These are phyloP conservation scores for Suhomyces kilbournensis DNA, from an alignment of 805 yeast species.

Conservation along the genomic window DNA sequence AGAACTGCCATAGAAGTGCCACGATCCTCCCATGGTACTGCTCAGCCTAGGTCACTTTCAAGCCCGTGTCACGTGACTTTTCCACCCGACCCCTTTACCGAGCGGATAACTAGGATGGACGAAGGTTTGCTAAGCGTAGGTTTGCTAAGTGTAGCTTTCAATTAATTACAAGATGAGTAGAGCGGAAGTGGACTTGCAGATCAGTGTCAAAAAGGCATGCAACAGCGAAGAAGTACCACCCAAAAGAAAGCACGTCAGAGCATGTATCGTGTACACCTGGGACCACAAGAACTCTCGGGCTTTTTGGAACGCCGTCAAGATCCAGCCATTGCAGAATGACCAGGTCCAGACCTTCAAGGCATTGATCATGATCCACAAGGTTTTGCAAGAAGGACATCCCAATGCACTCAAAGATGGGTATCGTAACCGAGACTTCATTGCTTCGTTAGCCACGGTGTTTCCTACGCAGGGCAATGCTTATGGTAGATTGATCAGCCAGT, in stretches of 20 bases:
- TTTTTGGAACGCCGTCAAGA: conserved; percentile 79
- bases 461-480: conserved; percentile 49
- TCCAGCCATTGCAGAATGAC: conserved; percentile 75
- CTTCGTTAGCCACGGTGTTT: conserved; percentile 61
- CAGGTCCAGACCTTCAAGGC: conserved; percentile 86
- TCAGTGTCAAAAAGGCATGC: conserved; percentile 78
- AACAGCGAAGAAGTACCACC: conserved; percentile 87
- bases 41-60: not conserved
- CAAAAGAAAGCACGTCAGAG: conserved; percentile 91
- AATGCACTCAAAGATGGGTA: conserved; percentile 77
- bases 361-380: conserved; percentile 81
- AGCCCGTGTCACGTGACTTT: not conserved
- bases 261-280: conserved; percentile 95
- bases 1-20: not conserved
- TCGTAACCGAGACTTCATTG: conserved; percentile 73
- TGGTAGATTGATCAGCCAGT: conserved; percentile 72
- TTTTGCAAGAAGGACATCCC: conserved; percentile 97
- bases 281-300: conserved; percentile 83
- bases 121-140: not conserved
- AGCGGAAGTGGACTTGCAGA: conserved; percentile 46
- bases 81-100: conserved; percentile 1
- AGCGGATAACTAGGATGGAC: not conserved
- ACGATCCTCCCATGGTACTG: too few species aligned
- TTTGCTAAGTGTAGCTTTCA: not conserved
- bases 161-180: conserved; percentile 31